Evolutionary conservation across 495 filamentous ascomycete genomes (phyloP), one percentile per base, ranked within the genome.

Genomic region (Aspergillus biplanus): DNA sequence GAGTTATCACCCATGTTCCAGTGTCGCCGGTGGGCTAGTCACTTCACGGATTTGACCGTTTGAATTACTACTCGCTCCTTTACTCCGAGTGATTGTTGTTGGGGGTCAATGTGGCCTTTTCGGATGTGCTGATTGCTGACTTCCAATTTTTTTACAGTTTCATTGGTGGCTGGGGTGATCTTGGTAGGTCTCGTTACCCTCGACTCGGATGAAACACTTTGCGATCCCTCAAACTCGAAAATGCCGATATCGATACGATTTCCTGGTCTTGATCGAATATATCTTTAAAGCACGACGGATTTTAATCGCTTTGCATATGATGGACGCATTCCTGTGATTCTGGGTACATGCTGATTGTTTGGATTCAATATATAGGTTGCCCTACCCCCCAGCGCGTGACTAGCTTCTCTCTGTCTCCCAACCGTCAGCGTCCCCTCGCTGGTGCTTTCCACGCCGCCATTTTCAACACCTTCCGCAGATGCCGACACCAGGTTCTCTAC

Each of bases 101-200:
- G 16, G 33, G 53, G 18, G 13, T 12, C 7, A 6, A 9, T 31
- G 3, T 57, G 31, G 0, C 2, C 42, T 16, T 32, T 21, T 16
- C 21, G 21, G 21, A 15, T 39, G 12, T n/a, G 56, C 6, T 18
- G 44, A 50, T 58, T 69, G 53, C 74, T 80, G 59, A 79, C 68
- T 2, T 66, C 55, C 32, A 44, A 27, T 47, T 13, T 66, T 12
- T 58, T n/a, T 65, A 68, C 72, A 97, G 93, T 63, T 97, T 82
- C 77, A 79, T 96, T 52, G 95, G 94, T 71, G 74, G 71, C 73
- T 98, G 93, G 94, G 94, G 94, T 69, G 81, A 81, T 71, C 77
- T 97, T 62, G 94, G 92, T 95, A 86, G 79, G 87, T 86, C 63
- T 58, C 27, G 64, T 53, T 49, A 64, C 52, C 54, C 65, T 68